phyloP scores from a whole-genome alignment of 495 filamentous ascomycete genomes.

The Xylaria telfairii region DNA sequence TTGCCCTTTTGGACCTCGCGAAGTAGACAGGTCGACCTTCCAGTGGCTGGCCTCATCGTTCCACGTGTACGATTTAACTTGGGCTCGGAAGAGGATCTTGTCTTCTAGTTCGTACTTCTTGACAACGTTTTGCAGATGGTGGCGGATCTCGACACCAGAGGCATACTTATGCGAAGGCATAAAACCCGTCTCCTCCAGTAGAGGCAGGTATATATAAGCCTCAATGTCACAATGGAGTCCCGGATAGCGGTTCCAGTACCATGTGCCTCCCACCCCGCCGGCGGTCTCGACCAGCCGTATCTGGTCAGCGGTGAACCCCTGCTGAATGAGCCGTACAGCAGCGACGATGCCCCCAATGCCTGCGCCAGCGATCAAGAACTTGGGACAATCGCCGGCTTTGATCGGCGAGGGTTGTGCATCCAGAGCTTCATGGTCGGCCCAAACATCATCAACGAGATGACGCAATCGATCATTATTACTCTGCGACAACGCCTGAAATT shows the following conservation, averaged over 20 bases:
- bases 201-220: constrained; percentile 59
- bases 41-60: constrained; percentile 50
- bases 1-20: constrained; percentile 41
- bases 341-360: constrained; percentile 57
- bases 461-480: constrained; percentile 41
- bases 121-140: constrained; percentile 50
- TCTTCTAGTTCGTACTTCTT: constrained; percentile 52
- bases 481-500: constrained; percentile 47
- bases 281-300: constrained; percentile 57
- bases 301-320: constrained; percentile 52
- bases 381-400: constrained; percentile 40
- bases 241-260: constrained; percentile 64
- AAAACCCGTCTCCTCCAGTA: constrained; percentile 66
- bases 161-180: constrained; percentile 56
- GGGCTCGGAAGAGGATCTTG: constrained; percentile 55
- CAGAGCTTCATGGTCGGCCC: constrained; percentile 50
- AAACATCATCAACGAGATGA: constrained; percentile 50
- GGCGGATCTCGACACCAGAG: constrained; percentile 51
- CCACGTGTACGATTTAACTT: constrained; percentile 47
- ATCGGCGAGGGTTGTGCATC: constrained; percentile 40
- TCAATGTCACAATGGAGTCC: constrained; percentile 60
- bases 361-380: constrained; percentile 58
- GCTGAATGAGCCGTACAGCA: constrained; percentile 57
- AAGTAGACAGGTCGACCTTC: constrained; percentile 46
- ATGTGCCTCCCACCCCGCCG: constrained; percentile 60